phyloP scores from a whole-genome alignment of 495 filamentous ascomycete species.

The Filosporella fistucella region DNA sequence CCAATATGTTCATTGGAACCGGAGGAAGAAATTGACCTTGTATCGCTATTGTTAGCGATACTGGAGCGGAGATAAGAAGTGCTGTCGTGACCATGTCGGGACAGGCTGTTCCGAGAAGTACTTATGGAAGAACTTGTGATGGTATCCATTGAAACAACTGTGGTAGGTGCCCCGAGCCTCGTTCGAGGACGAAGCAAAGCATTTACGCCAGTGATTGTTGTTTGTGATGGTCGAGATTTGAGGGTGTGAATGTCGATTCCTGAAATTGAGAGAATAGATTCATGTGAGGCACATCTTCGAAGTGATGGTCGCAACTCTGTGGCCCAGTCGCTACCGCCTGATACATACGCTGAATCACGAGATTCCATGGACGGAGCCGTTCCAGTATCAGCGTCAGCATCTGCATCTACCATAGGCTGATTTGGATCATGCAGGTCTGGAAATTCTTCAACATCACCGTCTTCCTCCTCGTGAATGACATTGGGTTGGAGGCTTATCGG shows the following conservation, averaged over 20 bases:
- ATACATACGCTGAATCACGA: slow-evolving; percentile 5
- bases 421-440: slow-evolving; percentile 21
- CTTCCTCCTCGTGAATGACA: slow-evolving; percentile 24
- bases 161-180: slow-evolving; percentile 30
- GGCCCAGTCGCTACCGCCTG: slow-evolving; percentile 17
- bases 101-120: slow-evolving; percentile 31
- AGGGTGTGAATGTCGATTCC: slow-evolving; percentile 54
- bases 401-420: slow-evolving; percentile 4
- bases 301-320: slow-evolving; percentile 23
- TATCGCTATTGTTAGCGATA: slow-evolving; percentile 16
- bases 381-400: slow-evolving; percentile 4
- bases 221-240: slow-evolving; percentile 44
- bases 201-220: slow-evolving; percentile 39
- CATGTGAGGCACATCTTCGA: slow-evolving; percentile 42
- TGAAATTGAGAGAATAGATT: slow-evolving; percentile 49
- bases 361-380: slow-evolving; percentile 10
- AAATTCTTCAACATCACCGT: slow-evolving; percentile 23
- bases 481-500: slow-evolving; percentile 21
- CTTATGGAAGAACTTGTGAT: slow-evolving; percentile 33
- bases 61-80: slow-evolving; percentile 21
- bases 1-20: slow-evolving; percentile 23
- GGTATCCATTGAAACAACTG: slow-evolving; percentile 25
- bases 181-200: slow-evolving; percentile 36
- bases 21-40: slow-evolving; percentile 23
- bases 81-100: slow-evolving; percentile 18